phyloP scores from a whole-genome alignment of 768 basidiomycete genomes.

The Pisolithus microcarpus region DNA sequence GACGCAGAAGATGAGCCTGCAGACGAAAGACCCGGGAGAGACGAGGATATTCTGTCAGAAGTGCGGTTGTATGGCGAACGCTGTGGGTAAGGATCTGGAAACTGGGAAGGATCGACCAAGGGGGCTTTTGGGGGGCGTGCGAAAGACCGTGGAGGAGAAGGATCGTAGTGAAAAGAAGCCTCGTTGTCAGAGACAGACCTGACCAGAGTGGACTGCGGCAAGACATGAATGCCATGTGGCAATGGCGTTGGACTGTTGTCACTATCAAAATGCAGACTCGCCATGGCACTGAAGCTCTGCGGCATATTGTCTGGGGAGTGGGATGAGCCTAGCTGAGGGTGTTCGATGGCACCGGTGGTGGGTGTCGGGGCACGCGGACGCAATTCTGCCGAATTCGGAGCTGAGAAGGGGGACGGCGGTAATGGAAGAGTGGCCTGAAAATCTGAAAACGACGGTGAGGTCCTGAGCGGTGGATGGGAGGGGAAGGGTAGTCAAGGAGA shows the following conservation, averaged over 20 bases:
- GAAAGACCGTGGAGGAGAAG: conserved; percentile 30
- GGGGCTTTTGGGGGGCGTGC: conserved; percentile 39
- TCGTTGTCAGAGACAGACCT: conserved; percentile 37
- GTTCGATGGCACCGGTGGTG: conserved; percentile 14
- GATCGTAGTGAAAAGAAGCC: conserved; percentile 31
- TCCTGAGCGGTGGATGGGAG: conserved; percentile 13
- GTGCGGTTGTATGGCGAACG: conserved; percentile 40
- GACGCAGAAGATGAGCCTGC: conserved; percentile 65
- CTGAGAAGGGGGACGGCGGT: conserved; percentile 27
- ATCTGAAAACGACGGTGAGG: conserved; percentile 19
- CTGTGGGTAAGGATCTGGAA: conserved; percentile 67
- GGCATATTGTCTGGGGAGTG: conserved; percentile 11
- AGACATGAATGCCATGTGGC: conserved; percentile 17
- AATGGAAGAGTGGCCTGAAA: conserved; percentile 25
- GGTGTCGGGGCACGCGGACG: conserved; percentile 38
- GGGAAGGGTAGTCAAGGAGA: conserved; percentile 11
- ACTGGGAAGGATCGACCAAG: conserved; percentile 55
- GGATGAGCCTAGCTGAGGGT: conserved; percentile 18
- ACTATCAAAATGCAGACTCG: conserved; percentile 6
- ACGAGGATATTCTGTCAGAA: conserved; percentile 28
- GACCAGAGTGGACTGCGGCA: conserved; percentile 29
- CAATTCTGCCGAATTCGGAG: conserved; percentile 22
- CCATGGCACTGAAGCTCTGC: conserved; percentile 16
- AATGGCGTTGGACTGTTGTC: conserved; percentile 15
- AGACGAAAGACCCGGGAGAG: conserved; percentile 59